phyloP scores from a whole-genome alignment of 2,329 filamentous ascomycete genomes.

The Aspergillus fumigatiaffinis region DNA sequence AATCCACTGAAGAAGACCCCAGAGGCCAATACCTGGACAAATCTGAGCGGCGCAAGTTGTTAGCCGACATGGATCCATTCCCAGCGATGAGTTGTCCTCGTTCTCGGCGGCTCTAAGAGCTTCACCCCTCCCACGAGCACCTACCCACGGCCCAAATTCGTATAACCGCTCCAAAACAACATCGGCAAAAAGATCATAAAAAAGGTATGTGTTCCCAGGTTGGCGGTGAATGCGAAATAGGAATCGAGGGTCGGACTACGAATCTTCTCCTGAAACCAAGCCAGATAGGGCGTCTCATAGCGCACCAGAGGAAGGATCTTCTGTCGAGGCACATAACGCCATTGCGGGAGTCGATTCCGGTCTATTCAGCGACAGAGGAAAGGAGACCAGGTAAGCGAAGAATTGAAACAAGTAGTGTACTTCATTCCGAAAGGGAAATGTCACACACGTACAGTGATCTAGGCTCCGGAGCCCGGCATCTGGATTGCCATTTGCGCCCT shows the following conservation, averaged over 20 bases:
- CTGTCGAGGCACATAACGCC: conserved; percentile 84
- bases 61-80: conserved; percentile 7
- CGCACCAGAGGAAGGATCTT: conserved; percentile 78
- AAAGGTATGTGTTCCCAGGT: conserved; percentile 95
- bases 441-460: conserved; percentile 60
- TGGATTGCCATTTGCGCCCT: conserved; percentile 34
- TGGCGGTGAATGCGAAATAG: conserved; percentile 95
- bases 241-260: conserved; percentile 84
- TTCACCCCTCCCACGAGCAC: conserved; percentile 30
- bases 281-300: conserved; percentile 93
- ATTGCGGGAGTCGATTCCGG: conserved; percentile 74
- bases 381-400: conserved; percentile 11
- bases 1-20: conserved; percentile 89
- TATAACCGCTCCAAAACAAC: conserved; percentile 93
- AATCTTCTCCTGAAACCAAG: conserved; percentile 73
- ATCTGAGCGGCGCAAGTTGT: conserved; percentile 26
- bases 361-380: conserved; percentile 50
- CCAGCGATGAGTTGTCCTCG: not conserved
- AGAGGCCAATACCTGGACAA: conserved; percentile 68
- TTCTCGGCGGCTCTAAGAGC: not conserved
- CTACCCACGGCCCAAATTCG: conserved; percentile 80
- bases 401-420: not conserved
- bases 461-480: conserved; percentile 73
- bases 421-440: not conserved
- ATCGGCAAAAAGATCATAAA: conserved; percentile 96